phyloP scores from a whole-genome alignment of 768 basidiomycete genomes.

The Boletus edulis region DNA sequence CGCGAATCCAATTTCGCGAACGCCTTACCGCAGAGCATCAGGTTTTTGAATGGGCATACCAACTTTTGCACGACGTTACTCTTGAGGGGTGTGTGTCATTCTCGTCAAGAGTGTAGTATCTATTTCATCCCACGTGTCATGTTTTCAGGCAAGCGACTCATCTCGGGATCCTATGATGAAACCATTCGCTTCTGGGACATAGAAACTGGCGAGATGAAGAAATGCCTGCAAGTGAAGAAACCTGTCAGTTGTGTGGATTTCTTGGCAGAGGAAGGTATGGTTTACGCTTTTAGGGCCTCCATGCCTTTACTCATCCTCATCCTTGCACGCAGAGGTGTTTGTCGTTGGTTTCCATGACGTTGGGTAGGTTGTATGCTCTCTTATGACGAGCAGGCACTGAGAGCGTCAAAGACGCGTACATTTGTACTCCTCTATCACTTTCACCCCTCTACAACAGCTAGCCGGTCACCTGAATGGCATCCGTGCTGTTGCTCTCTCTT shows the following conservation, averaged over 20 bases:
- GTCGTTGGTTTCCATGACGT: slow-evolving; percentile 93
- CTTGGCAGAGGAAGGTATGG: slow-evolving; percentile 68
- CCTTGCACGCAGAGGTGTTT: slow-evolving; percentile 62
- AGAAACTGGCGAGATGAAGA: slow-evolving; percentile 60
- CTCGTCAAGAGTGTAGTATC: background rate
- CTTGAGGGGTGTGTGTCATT: slow-evolving; percentile 44
- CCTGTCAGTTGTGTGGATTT: slow-evolving; percentile 91
- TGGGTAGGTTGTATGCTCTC: slow-evolving; percentile 51
- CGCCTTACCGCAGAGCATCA: slow-evolving; percentile 70
- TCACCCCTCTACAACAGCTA: slow-evolving; percentile 78
- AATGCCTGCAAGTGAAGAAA: slow-evolving; percentile 81
- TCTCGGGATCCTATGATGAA: slow-evolving; percentile 90
- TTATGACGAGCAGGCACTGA: slow-evolving; percentile 2
- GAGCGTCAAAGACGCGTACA: slow-evolving; percentile 66
- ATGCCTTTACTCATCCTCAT: slow-evolving; percentile 14
- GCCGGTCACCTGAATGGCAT: slow-evolving; percentile 88
- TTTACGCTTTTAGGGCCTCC: slow-evolving; percentile 8
- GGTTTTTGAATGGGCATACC: slow-evolving; percentile 81
- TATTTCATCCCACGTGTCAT: background rate
- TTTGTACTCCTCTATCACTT: slow-evolving; percentile 82
- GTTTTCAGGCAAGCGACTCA: slow-evolving; percentile 62
- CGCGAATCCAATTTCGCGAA: slow-evolving; percentile 82
- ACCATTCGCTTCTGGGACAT: slow-evolving; percentile 94
- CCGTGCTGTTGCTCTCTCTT: slow-evolving; percentile 82
- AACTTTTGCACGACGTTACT: slow-evolving; percentile 85